Percentiles rank a stretch among this genome's conserved stretches.
Evolutionary conservation across 2,329 filamentous ascomycete genomes (phyloP).

Genomic region (Botrytis tulipae): DNA sequence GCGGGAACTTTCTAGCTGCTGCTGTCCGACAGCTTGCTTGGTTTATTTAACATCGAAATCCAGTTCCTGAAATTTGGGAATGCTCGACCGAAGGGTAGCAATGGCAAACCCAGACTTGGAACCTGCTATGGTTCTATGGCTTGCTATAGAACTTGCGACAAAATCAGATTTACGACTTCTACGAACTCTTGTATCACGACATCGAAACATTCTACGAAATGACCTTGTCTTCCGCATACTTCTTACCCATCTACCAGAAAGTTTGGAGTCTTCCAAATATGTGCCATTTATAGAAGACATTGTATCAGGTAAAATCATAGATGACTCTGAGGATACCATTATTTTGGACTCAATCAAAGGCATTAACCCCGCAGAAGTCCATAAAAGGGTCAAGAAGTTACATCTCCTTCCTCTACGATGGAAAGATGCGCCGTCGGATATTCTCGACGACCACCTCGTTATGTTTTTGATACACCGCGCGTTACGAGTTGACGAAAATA

Average conservation of each 20-base stretch:
- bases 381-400: conserved; percentile 62
- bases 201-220: conserved; percentile 57
- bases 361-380: conserved; percentile 61
- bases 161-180: conserved; percentile 64
- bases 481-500: conserved; percentile 67
- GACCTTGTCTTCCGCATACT: conserved; percentile 70
- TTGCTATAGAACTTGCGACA: conserved; percentile 68
- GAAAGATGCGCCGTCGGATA: conserved; percentile 47
- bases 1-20: conserved; percentile 18
- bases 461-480: conserved; percentile 67
- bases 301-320: conserved; percentile 26
- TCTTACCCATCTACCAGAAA: conserved; percentile 75
- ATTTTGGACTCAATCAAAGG: conserved; percentile 56
- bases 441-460: conserved; percentile 54
- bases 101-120: conserved; percentile 49
- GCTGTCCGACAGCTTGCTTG: conserved; percentile 2
- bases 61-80: background rate
- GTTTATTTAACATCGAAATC: background rate
- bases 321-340: conserved; percentile 45
- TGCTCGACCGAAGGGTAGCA: conserved; percentile 24
- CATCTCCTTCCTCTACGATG: conserved; percentile 58
- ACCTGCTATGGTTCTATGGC: conserved; percentile 66
- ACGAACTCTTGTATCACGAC: conserved; percentile 55
- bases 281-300: conserved; percentile 59
- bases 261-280: conserved; percentile 61